These are phyloP conservation scores for Erythrobasidium hasegawianum DNA, from an alignment of 1,284 basidiomycete genomes.

Conservation along the genomic window DNA sequence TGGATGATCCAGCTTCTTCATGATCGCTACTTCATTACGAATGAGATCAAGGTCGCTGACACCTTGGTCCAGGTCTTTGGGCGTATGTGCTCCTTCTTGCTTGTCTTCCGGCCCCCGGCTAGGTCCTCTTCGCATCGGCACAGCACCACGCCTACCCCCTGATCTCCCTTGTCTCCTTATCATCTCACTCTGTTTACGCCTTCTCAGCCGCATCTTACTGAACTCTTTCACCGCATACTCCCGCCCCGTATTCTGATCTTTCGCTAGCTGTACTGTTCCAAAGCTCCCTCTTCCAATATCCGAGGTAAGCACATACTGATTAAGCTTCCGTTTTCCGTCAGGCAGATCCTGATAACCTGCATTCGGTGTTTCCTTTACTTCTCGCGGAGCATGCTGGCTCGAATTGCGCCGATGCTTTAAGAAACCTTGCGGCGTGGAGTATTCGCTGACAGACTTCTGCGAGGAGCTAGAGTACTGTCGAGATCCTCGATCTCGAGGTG, in stretches of 20 bases:
- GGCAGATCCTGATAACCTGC: constrained; percentile 39
- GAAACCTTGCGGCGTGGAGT: constrained; percentile 30
- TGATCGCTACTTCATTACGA: constrained; percentile 43
- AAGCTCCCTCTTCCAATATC: constrained; percentile 43
- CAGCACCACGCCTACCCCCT: constrained; percentile 8
- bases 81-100: neutral
- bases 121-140: constrained; percentile 13
- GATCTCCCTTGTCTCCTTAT: constrained; percentile 22
- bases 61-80: constrained; percentile 35
- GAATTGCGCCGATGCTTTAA: constrained; percentile 34
- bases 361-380: constrained; percentile 43
- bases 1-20: constrained; percentile 46
- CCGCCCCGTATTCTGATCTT: constrained; percentile 39
- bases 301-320: constrained; percentile 42
- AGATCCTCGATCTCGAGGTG: neutral
- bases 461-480: constrained; percentile 1
- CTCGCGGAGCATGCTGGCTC: constrained; percentile 24
- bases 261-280: constrained; percentile 42
- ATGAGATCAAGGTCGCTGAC: constrained; percentile 32
- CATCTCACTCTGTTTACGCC: constrained; percentile 35
- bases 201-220: constrained; percentile 41
- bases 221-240: constrained; percentile 46
- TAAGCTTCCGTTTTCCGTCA: constrained; percentile 42
- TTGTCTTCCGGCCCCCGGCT: neutral
- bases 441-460: constrained; percentile 21